phyloP scores from a whole-genome alignment of 2,329 filamentous ascomycete species.

The Cytospora chrysosperma region DNA sequence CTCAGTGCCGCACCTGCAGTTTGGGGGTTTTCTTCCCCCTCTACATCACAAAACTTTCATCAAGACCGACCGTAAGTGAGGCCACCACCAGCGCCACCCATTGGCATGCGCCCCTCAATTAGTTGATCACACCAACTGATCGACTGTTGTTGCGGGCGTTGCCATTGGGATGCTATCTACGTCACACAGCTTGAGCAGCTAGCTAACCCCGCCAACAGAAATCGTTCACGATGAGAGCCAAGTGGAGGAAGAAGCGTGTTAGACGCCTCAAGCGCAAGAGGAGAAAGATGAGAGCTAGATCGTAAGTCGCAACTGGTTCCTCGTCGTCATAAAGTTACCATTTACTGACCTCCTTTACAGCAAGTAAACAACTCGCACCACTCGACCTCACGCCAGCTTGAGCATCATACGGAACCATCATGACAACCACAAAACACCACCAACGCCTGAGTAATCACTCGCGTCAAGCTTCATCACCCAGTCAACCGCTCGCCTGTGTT shows the following conservation, averaged over 20 bases:
- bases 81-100: not conserved
- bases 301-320: constrained; percentile 61
- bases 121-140: constrained; percentile 10
- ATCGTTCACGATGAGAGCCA: constrained; percentile 76
- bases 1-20: constrained; percentile 27
- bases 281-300: constrained; percentile 98
- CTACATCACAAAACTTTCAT: constrained; percentile 48
- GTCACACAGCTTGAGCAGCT: constrained; percentile 5
- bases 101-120: constrained; percentile 1
- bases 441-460: constrained; percentile 19
- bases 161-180: constrained; percentile 16
- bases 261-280: constrained; percentile 99
- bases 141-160: not conserved
- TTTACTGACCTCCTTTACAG: constrained; percentile 43
- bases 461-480: constrained; percentile 12
- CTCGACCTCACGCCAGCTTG: constrained; percentile 52
- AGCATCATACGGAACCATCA: constrained; percentile 31
- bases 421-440: constrained; percentile 34
- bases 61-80: constrained; percentile 40
- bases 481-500: constrained; percentile 23
- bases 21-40: constrained; percentile 34
- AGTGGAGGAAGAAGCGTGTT: constrained; percentile 99
- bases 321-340: constrained; percentile 21
- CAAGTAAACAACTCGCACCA: constrained; percentile 66
- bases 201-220: constrained; percentile 30